A percentile compares a stretch with the other conserved stretches of the same genome.
Evolutionary conservation across 805 yeast species (phyloP).

Genomic region (Citeromyces matritensis): DNA sequence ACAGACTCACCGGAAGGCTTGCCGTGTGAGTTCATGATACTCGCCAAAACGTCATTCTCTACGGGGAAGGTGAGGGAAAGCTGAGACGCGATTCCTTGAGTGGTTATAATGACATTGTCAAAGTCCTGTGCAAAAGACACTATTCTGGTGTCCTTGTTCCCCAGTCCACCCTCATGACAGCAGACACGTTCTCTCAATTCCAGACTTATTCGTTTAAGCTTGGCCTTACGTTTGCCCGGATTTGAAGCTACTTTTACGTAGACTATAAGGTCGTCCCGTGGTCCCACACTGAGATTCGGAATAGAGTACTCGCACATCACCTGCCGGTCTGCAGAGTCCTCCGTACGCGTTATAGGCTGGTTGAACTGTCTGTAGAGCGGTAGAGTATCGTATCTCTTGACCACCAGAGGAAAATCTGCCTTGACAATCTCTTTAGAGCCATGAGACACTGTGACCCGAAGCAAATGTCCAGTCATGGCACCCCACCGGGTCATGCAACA

Average conservation of each 20-base stretch:
- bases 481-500: neutral
- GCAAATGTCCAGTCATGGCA: neutral
- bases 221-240: neutral
- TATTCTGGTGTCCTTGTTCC: neutral
- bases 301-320: conserved; percentile 1
- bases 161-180: neutral
- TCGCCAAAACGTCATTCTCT: neutral
- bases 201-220: neutral
- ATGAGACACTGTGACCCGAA: conserved; percentile 1
- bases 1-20: conserved; percentile 1
- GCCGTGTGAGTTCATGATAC: neutral
- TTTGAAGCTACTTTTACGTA: neutral
- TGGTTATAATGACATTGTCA: neutral
- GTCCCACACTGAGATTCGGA: neutral
- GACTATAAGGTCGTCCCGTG: neutral
- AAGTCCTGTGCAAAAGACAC: neutral
- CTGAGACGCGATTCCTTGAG: neutral
- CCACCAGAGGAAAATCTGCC: conserved; percentile 1
- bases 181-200: conserved; percentile 1
- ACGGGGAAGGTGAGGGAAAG: neutral
- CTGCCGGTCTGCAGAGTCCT: conserved; percentile 1
- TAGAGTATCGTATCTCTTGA: conserved; percentile 2
- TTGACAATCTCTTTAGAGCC: neutral
- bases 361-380: neutral
- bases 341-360: neutral